These are phyloP conservation scores for Chlorella ohadii DNA, from an alignment of 139 green algal species.

Conservation along the genomic window DNA sequence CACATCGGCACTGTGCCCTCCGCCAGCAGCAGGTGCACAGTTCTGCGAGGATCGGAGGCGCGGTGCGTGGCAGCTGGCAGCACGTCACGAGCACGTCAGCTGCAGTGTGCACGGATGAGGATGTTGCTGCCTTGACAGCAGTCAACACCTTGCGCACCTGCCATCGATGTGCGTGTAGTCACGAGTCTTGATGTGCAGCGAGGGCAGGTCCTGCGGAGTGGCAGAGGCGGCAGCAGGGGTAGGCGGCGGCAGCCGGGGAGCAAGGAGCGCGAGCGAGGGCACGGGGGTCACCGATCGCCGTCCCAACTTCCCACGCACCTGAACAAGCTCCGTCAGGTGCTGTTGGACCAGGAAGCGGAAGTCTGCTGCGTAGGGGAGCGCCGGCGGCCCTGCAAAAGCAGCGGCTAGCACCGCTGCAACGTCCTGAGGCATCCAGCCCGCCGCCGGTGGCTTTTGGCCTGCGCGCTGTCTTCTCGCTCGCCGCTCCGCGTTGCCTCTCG, in stretches of 20 bases:
- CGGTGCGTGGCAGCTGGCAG: no score
- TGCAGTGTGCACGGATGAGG: not conserved
- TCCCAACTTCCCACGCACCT: constrained; percentile 42
- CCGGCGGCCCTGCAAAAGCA: constrained; percentile 51
- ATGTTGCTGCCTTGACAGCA: no score
- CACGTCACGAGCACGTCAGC: not conserved
- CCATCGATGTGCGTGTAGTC: constrained; percentile 71
- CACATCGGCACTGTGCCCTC: constrained; percentile 91
- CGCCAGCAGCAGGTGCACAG: constrained; percentile 71
- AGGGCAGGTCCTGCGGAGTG: constrained; percentile 71
- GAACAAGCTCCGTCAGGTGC: constrained; percentile 74
- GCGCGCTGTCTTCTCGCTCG: no score
- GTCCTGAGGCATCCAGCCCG: not conserved
- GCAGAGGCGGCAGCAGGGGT: not conserved
- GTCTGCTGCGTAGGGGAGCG: constrained; percentile 71
- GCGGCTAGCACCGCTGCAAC: constrained; percentile 29
- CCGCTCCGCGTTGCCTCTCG: no score
- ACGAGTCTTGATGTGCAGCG: constrained; percentile 56
- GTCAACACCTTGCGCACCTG: constrained; percentile 33
- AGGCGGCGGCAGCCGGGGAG: not conserved
- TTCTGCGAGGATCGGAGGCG: constrained; percentile 36
- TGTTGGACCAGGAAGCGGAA: constrained; percentile 72
- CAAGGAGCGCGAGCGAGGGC: no score
- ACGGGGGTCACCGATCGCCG: not conserved
- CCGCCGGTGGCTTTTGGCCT: no score